phyloP scores from a whole-genome alignment of 164 flowering plant genomes.

The Hamamelis virginiana region DNA sequence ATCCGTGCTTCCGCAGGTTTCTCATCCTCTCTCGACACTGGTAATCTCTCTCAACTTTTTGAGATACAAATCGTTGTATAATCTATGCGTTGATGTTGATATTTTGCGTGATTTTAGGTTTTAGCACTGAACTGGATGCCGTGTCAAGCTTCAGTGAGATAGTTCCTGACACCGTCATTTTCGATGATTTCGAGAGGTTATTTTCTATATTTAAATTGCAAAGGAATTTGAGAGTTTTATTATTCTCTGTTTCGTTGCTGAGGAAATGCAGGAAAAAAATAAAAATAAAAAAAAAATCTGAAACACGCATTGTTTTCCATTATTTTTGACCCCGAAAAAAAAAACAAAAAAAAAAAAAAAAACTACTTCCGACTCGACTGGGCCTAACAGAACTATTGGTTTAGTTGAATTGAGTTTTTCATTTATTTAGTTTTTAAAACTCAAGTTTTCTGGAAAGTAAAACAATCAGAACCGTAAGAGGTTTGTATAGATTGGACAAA shows the following conservation, averaged over 20 bases:
- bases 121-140: conserved; percentile 70
- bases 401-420: too few species aligned
- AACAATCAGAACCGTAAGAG: too few species aligned
- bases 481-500: too few species aligned
- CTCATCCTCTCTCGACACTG: conserved; percentile 63
- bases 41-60: conserved; percentile 18
- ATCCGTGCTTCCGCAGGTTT: conserved; percentile 54
- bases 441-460: too few species aligned
- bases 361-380: too few species aligned
- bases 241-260: conserved; percentile 3
- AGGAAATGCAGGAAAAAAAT: not conserved
- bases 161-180: conserved; percentile 94
- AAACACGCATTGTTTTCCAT: too few species aligned
- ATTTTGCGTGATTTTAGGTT: conserved; percentile 32
- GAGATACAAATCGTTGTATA: not conserved
- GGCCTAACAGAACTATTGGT: too few species aligned
- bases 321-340: too few species aligned
- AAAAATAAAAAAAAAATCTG: too few species aligned
- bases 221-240: not conserved
- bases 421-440: too few species aligned
- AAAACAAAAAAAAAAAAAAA: too few species aligned
- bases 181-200: conserved; percentile 91
- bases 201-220: not conserved
- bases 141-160: conserved; percentile 84
- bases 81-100: not conserved